Evolutionary conservation across 2,329 filamentous ascomycete species (phyloP).

Genomic region (Thermoascus crustaceus): DNA sequence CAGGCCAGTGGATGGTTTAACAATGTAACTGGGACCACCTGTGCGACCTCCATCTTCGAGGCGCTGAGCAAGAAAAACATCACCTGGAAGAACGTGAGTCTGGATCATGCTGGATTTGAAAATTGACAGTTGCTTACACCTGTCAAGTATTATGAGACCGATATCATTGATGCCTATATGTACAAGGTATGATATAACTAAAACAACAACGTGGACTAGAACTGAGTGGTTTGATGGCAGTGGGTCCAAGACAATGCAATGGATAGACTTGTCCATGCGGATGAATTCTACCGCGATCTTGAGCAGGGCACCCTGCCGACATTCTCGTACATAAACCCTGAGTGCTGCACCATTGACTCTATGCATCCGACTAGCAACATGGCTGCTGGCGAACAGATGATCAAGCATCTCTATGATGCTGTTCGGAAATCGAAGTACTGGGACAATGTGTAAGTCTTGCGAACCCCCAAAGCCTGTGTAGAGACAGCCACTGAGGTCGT

Average conservation of each 20-base stretch:
- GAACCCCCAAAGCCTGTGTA: background rate
- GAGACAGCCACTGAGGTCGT: background rate
- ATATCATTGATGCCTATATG: constrained; percentile 29
- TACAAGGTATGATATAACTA: constrained; percentile 18
- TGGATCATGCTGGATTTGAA: background rate
- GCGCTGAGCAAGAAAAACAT: constrained; percentile 27
- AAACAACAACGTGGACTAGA: background rate
- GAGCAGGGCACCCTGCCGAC: constrained; percentile 57
- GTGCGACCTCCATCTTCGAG: constrained; percentile 32
- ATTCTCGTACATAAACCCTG: constrained; percentile 47
- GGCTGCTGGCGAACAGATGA: constrained; percentile 30
- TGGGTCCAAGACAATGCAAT: constrained; percentile 32
- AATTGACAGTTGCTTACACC: background rate
- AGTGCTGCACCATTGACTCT: constrained; percentile 28
- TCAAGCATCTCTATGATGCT: constrained; percentile 37
- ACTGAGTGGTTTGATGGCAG: constrained; percentile 8
- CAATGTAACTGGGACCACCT: constrained; percentile 28
- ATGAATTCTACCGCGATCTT: constrained; percentile 58
- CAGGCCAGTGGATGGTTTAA: constrained; percentile 25
- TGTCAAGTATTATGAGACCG: constrained; percentile 29
- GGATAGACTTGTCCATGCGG: constrained; percentile 22
- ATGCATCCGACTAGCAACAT: constrained; percentile 35
- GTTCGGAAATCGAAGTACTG: constrained; percentile 33
- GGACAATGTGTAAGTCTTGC: constrained; percentile 24
- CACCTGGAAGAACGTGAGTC: constrained; percentile 29